Base-by-base conservation (phyloP, 306 rosid species). In the Glycine latifolia region DNA sequence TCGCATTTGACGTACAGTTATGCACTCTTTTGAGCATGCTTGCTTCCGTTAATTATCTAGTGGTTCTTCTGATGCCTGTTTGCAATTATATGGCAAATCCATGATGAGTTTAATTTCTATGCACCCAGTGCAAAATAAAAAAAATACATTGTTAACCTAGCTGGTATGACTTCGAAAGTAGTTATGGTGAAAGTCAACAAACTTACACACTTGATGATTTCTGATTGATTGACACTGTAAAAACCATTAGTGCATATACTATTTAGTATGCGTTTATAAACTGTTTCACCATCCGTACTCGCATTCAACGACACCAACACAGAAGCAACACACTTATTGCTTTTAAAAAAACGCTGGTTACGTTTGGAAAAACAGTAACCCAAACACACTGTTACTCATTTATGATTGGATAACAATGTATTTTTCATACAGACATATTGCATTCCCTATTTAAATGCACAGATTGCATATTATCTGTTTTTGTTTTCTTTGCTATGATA, bases 11-110 rank as follows among this genome's bases (percentile, higher is more conserved):
- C 53, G 10, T 12, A 10, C 56, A 12, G 39, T 75, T 8, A 8
- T 60, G 37, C 66, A 37, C 48, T 9, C 71, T 47, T 17, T 26
- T 26, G 43, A 5, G 33, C 41, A 10, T 4, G 8, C 26, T 69
- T 41, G 2, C 9, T 20, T 43, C 56, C 43, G 75, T 71, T 26
- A 26, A 26, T 26, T 2, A 26, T 26, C 31, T 35, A 46, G 20
- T 78, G 75, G 7, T 65, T 56, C 62, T 80, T 84, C 14, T 50
- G 48, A 52, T 41, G 60, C 67, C 71, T 17, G 47, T 60, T 26
- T 26, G 31, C 31, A 26, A 26, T 26, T 26, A 26, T 3, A 65
- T 65, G 26, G 12, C 10, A 5, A 37, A 37, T 14, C 10, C 20
- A 14, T 65, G 26, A 65, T 7, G 11, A 63, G 49, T 39, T 65